Conservation (phyloP, 768 basidiomycete genomes). For the Kwoniella bestiolae region DNA sequence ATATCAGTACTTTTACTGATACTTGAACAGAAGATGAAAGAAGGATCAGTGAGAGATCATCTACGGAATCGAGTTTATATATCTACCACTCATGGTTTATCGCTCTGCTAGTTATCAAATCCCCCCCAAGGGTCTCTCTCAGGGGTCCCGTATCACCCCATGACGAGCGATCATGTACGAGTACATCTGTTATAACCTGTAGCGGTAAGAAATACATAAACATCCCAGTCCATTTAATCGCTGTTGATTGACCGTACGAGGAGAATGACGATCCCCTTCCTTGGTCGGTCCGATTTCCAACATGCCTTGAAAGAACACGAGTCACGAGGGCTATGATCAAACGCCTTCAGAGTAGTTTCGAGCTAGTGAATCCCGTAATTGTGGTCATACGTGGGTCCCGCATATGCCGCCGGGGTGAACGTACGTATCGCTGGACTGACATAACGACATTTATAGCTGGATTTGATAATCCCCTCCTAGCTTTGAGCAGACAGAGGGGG, state of each 20-base stretch:
- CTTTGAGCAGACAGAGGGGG: background rate
- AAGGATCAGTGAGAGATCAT: background rate
- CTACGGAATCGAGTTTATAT: too few relatives aligned
- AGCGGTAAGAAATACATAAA: too few relatives aligned
- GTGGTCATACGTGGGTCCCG: background rate
- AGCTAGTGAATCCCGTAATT: background rate
- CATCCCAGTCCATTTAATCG: too few relatives aligned
- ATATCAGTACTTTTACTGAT: too few relatives aligned
- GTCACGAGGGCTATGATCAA: background rate
- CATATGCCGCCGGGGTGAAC: background rate
- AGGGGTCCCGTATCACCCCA: too few relatives aligned
- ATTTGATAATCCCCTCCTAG: too few relatives aligned
- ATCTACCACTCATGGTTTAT: too few relatives aligned
- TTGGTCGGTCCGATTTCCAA: constrained; percentile 1
- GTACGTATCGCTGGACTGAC: background rate
- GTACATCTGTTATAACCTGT: too few relatives aligned
- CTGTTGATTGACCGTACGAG: background rate
- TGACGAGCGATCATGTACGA: too few relatives aligned
- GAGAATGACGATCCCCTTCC: background rate
- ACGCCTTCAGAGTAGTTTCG: background rate
- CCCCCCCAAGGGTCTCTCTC: too few relatives aligned
- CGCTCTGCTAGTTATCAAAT: too few relatives aligned
- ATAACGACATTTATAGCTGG: background rate
- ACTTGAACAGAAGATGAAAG: background rate
- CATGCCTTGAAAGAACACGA: background rate